phyloP scores from a whole-genome alignment of 2,329 filamentous ascomycete genomes.

The Aspergillus pseudotamarii region DNA sequence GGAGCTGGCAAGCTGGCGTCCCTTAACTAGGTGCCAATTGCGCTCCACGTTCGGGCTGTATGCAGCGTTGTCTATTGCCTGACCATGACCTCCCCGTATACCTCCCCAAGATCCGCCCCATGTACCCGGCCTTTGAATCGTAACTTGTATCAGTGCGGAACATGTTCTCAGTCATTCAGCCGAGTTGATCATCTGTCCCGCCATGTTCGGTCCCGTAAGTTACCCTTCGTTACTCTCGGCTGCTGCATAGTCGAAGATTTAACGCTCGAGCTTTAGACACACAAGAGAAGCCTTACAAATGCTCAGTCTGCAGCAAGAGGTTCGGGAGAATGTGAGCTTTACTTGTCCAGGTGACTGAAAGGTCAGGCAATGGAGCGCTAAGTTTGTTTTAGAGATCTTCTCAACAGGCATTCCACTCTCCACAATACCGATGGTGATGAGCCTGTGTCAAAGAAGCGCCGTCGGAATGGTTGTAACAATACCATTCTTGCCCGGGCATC shows the following conservation, averaged over 20 bases:
- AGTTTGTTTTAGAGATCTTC: slow-evolving; percentile 24
- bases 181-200: slow-evolving; percentile 37
- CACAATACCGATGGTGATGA: slow-evolving; percentile 1
- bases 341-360: background rate
- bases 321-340: background rate
- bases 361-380: background rate
- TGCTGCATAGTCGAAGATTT: background rate
- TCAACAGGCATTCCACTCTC: slow-evolving; percentile 3
- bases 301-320: background rate
- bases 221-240: background rate
- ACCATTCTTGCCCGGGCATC: slow-evolving; percentile 21
- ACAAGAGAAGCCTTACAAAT: background rate
- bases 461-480: slow-evolving; percentile 6
- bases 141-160: slow-evolving; percentile 14
- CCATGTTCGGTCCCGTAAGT: slow-evolving; percentile 37
- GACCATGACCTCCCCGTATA: background rate
- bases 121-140: background rate
- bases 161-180: slow-evolving; percentile 26
- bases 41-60: background rate
- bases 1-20: background rate
- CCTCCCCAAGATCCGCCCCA: background rate
- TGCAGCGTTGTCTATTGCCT: background rate
- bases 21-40: background rate
- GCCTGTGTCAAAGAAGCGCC: background rate
- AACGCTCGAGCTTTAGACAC: background rate